A percentile compares a stretch with the other conserved stretches of the same genome.
Conservation (phyloP, 495 filamentous ascomycete species). For the Daldinia grandis region DNA sequence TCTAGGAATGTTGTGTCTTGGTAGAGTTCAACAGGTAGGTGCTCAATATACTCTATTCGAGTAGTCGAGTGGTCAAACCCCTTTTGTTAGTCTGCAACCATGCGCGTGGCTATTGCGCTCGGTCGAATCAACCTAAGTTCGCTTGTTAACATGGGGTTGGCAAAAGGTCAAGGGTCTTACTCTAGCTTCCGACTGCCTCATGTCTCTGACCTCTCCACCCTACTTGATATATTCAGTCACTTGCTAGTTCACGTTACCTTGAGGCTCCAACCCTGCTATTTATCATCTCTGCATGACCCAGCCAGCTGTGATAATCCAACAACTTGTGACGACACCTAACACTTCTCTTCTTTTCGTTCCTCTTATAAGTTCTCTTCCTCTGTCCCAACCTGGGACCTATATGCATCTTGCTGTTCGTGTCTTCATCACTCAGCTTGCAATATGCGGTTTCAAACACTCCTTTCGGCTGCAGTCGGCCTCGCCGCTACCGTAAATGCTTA, state of each 20-base stretch:
- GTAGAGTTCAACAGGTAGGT: constrained; percentile 25
- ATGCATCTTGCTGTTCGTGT: constrained; percentile 25
- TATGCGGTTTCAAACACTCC: constrained; percentile 52
- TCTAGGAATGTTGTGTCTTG: constrained; percentile 40
- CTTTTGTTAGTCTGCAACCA: constrained; percentile 22
- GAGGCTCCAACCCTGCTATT: constrained; percentile 14
- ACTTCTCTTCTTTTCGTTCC: constrained; percentile 9
- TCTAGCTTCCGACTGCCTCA: constrained; percentile 18
- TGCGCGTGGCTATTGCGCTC: constrained; percentile 24
- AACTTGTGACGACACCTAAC: constrained; percentile 37
- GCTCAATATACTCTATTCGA: constrained; percentile 29
- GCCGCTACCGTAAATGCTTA: constrained; percentile 51
- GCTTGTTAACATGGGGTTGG: constrained; percentile 21
- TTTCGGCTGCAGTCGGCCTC: constrained; percentile 52
- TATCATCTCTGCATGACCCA: constrained; percentile 29
- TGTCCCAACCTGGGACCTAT: constrained; percentile 21
- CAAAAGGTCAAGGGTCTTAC: constrained; percentile 15
- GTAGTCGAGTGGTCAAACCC: constrained; percentile 25
- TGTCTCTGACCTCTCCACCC: constrained; percentile 19
- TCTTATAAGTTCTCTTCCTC: constrained; percentile 40
- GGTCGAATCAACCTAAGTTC: constrained; percentile 32
- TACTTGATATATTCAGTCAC: constrained; percentile 12
- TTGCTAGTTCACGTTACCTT: constrained; percentile 37
- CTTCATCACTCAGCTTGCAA: constrained; percentile 35
- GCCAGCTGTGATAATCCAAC: constrained; percentile 21